Evolutionary conservation across 2,329 filamentous ascomycete genomes (phyloP), one percentile per base, ranked within the genome.

Genomic region (Scolecobasidium constrictum): DNA sequence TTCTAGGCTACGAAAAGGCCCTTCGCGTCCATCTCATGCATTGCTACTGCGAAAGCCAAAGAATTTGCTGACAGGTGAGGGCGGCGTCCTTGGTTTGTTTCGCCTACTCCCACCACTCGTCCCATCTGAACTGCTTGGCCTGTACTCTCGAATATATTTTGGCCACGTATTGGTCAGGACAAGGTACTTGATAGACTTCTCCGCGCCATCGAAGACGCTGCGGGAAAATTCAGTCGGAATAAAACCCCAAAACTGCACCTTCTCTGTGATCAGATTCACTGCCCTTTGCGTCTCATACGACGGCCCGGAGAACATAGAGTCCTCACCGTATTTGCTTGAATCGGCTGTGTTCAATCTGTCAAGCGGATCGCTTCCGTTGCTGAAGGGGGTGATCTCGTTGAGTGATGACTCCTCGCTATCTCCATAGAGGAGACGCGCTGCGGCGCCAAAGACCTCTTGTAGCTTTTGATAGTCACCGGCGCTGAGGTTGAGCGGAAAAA

Each of bases 141-240:
- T n/a, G n/a, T n/a, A n/a, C n/a, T n/a, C n/a, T n/a, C n/a, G n/a
- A n/a, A 31, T n/a, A 31, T 31, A 60, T 44, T 58, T 60, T 1
- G 57, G 57, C 57, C 58, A 60, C 1, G 57, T 60, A 35, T 60
- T 60, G 5, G 55, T 59, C 6, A 60, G 51, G 4, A 58, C 52
- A 7, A 60, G 49, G 35, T 60, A 60, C 44, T 60, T 60, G 47
- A 59, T 58, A 46, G 57, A 55, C 7, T 42, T 48, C 49, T 60
- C 57, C 3, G 57, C 55, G 4, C 40, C 37, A 36, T 56, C 54
- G 35, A 60, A 60, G 0, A 60, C 47, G 20, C 57, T 53, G 3
- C 46, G 47, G 33, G 51, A 56, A 37, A 60, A 60, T 1, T 43
- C 43, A 0, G 50, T 49, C 3, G 56, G 57, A 6, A 60, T 50